Evolutionary conservation across 805 yeast species (phyloP).

Genomic region (Wilhelminamyces savonicus): DNA sequence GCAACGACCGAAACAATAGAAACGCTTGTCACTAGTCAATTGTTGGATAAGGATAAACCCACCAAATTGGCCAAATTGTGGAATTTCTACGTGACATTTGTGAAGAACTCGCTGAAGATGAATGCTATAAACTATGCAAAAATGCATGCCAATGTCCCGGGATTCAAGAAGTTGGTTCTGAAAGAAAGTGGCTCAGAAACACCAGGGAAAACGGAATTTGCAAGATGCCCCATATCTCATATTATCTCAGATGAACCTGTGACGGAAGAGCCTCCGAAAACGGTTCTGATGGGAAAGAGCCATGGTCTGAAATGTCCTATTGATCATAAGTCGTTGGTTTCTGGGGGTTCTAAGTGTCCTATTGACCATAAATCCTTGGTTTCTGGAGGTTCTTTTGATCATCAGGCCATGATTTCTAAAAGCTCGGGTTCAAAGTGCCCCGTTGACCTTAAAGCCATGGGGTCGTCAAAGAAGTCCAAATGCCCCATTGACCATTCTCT

Average conservation of each 20-base stretch:
- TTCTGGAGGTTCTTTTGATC: constrained; percentile 1
- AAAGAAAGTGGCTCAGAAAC: constrained; percentile 2
- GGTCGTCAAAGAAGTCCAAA: too few species aligned
- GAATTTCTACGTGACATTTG: constrained; percentile 34
- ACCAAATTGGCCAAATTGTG: constrained; percentile 24
- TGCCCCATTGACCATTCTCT: too few species aligned
- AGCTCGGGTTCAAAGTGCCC: too few species aligned
- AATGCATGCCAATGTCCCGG: constrained; percentile 25
- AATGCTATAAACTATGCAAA: constrained; percentile 25
- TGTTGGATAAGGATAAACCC: constrained; percentile 11
- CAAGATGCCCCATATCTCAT: constrained; percentile 20
- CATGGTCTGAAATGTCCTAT: constrained; percentile 3
- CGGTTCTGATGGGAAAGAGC: neutral
- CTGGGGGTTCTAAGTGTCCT: constrained; percentile 4
- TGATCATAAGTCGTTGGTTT: constrained; percentile 1
- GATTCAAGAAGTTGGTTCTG: constrained; percentile 10
- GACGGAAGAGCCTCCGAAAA: too few species aligned
- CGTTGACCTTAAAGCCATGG: too few species aligned
- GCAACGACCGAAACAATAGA: too few species aligned
- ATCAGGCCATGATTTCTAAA: too few species aligned
- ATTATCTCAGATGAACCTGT: too few species aligned
- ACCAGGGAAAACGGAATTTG: too few species aligned
- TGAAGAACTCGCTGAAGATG: constrained; percentile 22
- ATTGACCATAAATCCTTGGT: constrained; percentile 3
- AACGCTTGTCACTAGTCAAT: constrained; percentile 3